A percentile compares a stretch with the other conserved stretches of the same genome.
Conservation (phyloP, 2,329 filamentous ascomycete species). For the Colletotrichum horii region DNA sequence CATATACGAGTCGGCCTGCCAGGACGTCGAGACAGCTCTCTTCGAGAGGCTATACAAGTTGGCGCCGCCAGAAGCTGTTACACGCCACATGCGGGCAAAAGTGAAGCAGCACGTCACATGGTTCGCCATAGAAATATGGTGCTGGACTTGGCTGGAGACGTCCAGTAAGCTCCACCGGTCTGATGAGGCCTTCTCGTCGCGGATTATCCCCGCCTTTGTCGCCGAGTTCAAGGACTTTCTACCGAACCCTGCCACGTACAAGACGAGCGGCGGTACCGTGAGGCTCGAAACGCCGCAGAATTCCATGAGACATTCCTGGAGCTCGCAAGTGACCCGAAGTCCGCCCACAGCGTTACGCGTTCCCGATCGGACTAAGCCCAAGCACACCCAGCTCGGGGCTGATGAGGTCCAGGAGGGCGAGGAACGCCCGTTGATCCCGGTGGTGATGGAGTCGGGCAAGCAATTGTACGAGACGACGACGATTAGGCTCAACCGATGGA, state of each 20-base stretch:
- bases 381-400: background rate
- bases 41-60: conserved; percentile 14
- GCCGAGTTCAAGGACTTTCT: conserved; percentile 19
- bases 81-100: conserved; percentile 8
- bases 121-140: conserved; percentile 16
- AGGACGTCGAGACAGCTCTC: conserved; percentile 9
- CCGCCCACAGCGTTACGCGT: background rate
- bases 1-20: background rate
- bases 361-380: background rate
- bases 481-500: background rate
- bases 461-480: background rate
- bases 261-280: conserved; percentile 10
- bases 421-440: background rate
- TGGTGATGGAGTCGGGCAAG: background rate
- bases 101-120: conserved; percentile 15
- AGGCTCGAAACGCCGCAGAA: background rate
- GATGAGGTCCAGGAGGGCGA: background rate
- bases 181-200: background rate
- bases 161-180: background rate
- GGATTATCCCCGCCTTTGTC: conserved; percentile 10
- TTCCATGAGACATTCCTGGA: background rate
- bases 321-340: background rate
- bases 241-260: conserved; percentile 11
- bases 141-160: conserved; percentile 5
- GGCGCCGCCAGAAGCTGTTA: background rate